A percentile compares a stretch with the other conserved stretches of the same genome.
Conservation (phyloP, 176 grass and related monocot genomes). For the Avena insularis region DNA sequence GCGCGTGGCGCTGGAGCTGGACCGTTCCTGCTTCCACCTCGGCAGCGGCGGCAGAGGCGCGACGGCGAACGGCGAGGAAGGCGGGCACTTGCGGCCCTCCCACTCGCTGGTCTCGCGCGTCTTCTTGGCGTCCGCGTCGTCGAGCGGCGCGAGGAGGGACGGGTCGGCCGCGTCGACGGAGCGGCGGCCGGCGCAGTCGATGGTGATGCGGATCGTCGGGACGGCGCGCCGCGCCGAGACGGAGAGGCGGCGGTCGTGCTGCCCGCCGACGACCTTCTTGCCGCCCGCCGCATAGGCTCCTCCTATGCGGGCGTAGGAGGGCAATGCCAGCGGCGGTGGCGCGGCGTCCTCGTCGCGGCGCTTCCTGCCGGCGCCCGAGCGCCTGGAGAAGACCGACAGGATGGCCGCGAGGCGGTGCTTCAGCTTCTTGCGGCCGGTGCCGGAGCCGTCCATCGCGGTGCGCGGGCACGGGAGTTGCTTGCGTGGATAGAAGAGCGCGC, state of each 20-base stretch:
- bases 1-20: not conserved
- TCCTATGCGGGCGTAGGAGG: slow-evolving; percentile 38
- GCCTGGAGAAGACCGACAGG: slow-evolving; percentile 67
- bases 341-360: slow-evolving; percentile 26
- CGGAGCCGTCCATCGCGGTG: slow-evolving; percentile 35
- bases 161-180: slow-evolving; percentile 64
- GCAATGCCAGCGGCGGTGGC: slow-evolving; percentile 38
- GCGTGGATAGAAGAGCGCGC: slow-evolving; percentile 13
- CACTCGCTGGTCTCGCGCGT: slow-evolving; percentile 41
- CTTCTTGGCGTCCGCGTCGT: slow-evolving; percentile 33
- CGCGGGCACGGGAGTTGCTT: not conserved
- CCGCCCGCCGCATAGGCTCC: not conserved
- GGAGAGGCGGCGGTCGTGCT: slow-evolving; percentile 55
- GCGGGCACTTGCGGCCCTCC: slow-evolving; percentile 75
- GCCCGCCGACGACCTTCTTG: not conserved
- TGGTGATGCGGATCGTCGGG: slow-evolving; percentile 59
- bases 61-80: slow-evolving; percentile 53
- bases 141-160: slow-evolving; percentile 38
- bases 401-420: slow-evolving; percentile 71
- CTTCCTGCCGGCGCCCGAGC: slow-evolving; percentile 38
- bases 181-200: slow-evolving; percentile 70
- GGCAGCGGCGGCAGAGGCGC: slow-evolving; percentile 12
- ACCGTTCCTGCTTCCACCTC: slow-evolving; percentile 36
- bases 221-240: slow-evolving; percentile 42
- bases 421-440: slow-evolving; percentile 56